A percentile compares a stretch with the other conserved stretches of the same genome.
Conservation (phyloP, 192 early-diverging fungal genomes). For the Rhizoclosmatium globosum region DNA sequence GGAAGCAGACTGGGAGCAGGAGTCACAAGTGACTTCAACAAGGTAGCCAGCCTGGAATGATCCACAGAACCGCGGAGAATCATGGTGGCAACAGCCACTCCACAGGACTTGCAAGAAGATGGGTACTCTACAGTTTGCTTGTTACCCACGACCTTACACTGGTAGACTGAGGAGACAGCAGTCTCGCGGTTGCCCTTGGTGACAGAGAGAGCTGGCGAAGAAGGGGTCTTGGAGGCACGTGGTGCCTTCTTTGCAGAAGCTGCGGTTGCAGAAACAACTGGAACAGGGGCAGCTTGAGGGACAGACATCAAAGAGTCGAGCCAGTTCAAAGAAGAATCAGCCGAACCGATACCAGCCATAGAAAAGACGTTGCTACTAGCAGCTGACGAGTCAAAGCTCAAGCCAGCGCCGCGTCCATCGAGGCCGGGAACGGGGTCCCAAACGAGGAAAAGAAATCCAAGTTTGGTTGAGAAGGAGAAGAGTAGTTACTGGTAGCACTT, state of each 20-base stretch:
- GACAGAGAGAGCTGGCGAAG: background rate
- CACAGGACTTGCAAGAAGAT: slow-evolving; percentile 20
- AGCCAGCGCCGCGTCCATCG: slow-evolving; percentile 24
- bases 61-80: slow-evolving; percentile 26
- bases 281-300: background rate
- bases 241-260: background rate
- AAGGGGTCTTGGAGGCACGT: background rate
- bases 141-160: slow-evolving; percentile 4
- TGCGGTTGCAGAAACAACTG: background rate
- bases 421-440: slow-evolving; percentile 20
- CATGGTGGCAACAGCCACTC: slow-evolving; percentile 33
- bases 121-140: slow-evolving; percentile 31
- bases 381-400: slow-evolving; percentile 13
- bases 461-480: background rate
- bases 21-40: slow-evolving; percentile 27
- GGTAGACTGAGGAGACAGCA: slow-evolving; percentile 30
- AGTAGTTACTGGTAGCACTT: background rate
- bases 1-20: background rate
- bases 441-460: slow-evolving; percentile 7
- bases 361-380: slow-evolving; percentile 31
- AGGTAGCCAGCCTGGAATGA: slow-evolving; percentile 20
- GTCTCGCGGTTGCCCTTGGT: slow-evolving; percentile 14
- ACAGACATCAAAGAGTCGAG: background rate
- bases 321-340: background rate
- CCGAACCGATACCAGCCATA: background rate